Base-by-base conservation (phyloP, 371 early-diverging fungal genomes). In the Lichtheimia ramosa region DNA sequence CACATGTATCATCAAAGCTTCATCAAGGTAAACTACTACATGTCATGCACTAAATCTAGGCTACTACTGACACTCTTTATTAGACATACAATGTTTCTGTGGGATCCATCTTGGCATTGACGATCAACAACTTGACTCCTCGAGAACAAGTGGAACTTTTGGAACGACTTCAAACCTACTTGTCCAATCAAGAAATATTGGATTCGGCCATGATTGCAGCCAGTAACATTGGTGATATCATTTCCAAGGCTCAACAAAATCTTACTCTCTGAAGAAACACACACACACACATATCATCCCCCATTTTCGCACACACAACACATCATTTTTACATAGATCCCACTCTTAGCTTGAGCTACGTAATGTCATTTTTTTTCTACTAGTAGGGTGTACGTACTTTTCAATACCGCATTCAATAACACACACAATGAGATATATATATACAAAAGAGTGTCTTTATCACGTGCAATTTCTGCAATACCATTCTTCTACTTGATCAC, bases 1-100 rank as follows among this genome's bases (percentile, higher is more conserved):
- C 88, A 91, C 71, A 87, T 97, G 73, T 99, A 99, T 71, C 93
- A 90, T 64, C 84, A 87, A 58, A 89, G 90, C 56, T 97, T 97
- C 65, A 89, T 92, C 65, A 89, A 90, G 83, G 83, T 85, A 59
- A 54, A 49, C 28, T 3, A 28, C 25, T 25, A 2, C 5, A 46
- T 4, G 46, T 46, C 46, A 46, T 18, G 18, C 3, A 43, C 43
- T n/a, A 43, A n/a, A n/a, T n/a, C n/a, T n/a, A n/a, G n/a, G n/a
- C n/a, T 43, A 3, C 18, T 3, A 43, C 3, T 40, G 12, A 27
- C n/a, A 28, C 10, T 15, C 12, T 15, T 27, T 8, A n/a, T 12
- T 70, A 76, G 80, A 77, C 62, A 62, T 70, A 78, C 43, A 67
- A 73, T 56, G 68, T 87, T 6, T 72, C 83, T n/a, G 83, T 86